These are phyloP conservation scores for Myxozyma sirexii DNA, from an alignment of 805 yeast genomes.

Conservation along the genomic window DNA sequence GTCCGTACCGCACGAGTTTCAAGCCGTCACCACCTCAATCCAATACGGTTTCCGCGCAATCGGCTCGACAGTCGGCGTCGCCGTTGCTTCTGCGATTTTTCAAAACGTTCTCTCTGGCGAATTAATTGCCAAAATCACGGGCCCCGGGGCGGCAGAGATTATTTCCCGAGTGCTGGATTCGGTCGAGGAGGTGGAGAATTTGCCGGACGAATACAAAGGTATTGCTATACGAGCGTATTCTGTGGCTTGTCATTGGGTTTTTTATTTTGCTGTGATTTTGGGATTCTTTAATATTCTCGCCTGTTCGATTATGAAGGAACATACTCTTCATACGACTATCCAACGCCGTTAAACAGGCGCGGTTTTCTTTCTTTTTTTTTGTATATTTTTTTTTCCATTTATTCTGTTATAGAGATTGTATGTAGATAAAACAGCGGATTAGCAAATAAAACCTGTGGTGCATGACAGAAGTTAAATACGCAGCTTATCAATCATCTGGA, in stretches of 20 bases:
- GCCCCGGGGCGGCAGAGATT: slow-evolving; percentile 37
- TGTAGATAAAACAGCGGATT: no score
- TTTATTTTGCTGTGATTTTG: slow-evolving; percentile 50
- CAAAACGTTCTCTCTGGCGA: slow-evolving; percentile 49
- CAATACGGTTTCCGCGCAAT: slow-evolving; percentile 87
- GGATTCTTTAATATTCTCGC: slow-evolving; percentile 48
- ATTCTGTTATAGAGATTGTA: no score
- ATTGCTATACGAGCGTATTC: slow-evolving; percentile 52
- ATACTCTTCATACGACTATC: slow-evolving; percentile 54
- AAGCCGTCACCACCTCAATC: slow-evolving; percentile 85
- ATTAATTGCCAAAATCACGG: slow-evolving; percentile 39
- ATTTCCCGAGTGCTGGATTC: slow-evolving; percentile 52
- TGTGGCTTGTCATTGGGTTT: slow-evolving; percentile 54
- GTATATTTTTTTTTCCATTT: no score
- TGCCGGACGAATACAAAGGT: slow-evolving; percentile 51
- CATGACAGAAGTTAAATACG: no score
- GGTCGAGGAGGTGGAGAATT: slow-evolving; percentile 53
- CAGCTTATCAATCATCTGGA: no score
- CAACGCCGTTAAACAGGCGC: slow-evolving; percentile 12
- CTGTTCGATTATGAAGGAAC: slow-evolving; percentile 57
- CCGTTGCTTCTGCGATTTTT: slow-evolving; percentile 68
- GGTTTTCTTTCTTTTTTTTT: neutral
- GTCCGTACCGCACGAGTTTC: slow-evolving; percentile 66
- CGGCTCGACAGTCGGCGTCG: slow-evolving; percentile 83
- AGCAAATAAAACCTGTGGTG: no score